Percentiles rank a stretch among this genome's conserved stretches.
These are phyloP conservation scores for Nadsonia commutata DNA, from an alignment of 1,139 yeast species.

Conservation along the genomic window DNA sequence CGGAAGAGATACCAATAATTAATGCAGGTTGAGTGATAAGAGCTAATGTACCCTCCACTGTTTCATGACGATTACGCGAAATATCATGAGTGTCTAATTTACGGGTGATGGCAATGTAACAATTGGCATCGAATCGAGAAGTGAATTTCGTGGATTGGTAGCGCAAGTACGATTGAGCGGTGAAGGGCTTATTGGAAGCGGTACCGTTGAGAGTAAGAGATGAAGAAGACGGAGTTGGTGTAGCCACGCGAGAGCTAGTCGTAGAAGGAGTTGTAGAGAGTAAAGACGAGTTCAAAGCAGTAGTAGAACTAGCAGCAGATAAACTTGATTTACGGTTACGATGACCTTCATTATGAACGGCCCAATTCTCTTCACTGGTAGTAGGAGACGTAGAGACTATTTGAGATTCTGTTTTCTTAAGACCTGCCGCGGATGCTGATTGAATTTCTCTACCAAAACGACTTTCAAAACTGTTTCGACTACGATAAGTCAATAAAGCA, in stretches of 20 bases:
- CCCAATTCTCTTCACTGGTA: constrained; percentile 39
- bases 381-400: constrained; percentile 30
- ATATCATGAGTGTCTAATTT: constrained; percentile 92
- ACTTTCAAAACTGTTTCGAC: constrained; percentile 80
- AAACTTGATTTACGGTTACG: constrained; percentile 18
- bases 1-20: constrained; percentile 79
- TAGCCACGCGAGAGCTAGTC: constrained; percentile 5
- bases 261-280: constrained; percentile 4
- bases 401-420: not conserved
- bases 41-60: constrained; percentile 36
- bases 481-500: constrained; percentile 81
- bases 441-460: constrained; percentile 61
- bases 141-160: constrained; percentile 90
- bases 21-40: constrained; percentile 59
- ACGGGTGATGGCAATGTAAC: constrained; percentile 85
- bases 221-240: constrained; percentile 5
- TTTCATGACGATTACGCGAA: constrained; percentile 57
- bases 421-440: not conserved
- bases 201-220: constrained; percentile 4
- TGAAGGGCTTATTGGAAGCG: constrained; percentile 42
- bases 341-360: constrained; percentile 54
- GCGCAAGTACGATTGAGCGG: constrained; percentile 87
- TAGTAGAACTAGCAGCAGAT: constrained; percentile 5
- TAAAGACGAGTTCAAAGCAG: constrained; percentile 3
- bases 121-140: constrained; percentile 84